Base-by-base conservation (phyloP, 2,329 filamentous ascomycete species). In the Cladosporium colombiae region DNA sequence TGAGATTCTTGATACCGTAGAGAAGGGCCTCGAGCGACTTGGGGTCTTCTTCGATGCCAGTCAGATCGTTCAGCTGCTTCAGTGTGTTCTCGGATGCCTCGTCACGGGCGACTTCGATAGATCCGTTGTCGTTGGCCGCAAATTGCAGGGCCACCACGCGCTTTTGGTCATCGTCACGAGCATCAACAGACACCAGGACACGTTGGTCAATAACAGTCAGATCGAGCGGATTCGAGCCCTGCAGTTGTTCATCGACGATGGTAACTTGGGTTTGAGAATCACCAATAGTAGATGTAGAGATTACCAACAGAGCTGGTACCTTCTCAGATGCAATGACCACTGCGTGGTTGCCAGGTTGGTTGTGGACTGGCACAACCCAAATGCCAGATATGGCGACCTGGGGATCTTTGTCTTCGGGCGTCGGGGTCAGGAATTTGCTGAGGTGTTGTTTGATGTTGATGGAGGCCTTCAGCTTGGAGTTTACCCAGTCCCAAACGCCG, bases 401-500 rank as follows among this genome's bases (percentile, higher is more conserved):
- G 29, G 60, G 60, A n/a, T 55, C 60, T 29, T 65, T 65, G 10
- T 65, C 62, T 23, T 65, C 55, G 21, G 23, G 21, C 18, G 53
- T 65, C 7, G 62, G 11, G 5, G n/a, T 33, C 21, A 65, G 53
- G n/a, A 59, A 59, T 21, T 62, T 62, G 31, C 29, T 37, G 29
- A 65, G 31, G n/a, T 49, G 31, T 59, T 59, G 31, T 4, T 33
- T 31, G 33, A 92, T 69, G 66, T 85, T 83, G 2, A 84, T 77
- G 71, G 82, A 87, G 27, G 84, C 81, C 0, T 88, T 73, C 29
- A 91, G 74, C 21, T 75, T 78, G 18, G 84, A 85, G 0, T 78
- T 79, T 50, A 80, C 79, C 94, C 94, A 99, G 68, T 93, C 84
- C 93, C 93, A 99, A 0, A 93, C 81, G 67, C 90, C 87, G 11